Evolutionary conservation across 202 grass and related monocot genomes (phyloP).

Genomic region (Thinopyrum obtusiflorum): DNA sequence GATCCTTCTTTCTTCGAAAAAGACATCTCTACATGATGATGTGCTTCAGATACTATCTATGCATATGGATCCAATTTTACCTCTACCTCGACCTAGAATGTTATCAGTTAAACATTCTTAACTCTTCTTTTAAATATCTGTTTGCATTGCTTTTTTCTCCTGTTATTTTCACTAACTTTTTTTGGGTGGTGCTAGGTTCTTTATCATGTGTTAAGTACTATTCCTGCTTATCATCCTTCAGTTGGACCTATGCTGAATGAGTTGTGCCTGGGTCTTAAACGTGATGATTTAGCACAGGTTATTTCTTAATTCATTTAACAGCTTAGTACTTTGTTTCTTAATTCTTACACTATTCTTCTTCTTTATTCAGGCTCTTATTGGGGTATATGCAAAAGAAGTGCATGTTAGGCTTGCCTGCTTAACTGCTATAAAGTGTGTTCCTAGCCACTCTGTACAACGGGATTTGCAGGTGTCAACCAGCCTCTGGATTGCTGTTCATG

Average conservation of each 20-base stretch:
- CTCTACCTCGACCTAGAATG: conserved; percentile 91
- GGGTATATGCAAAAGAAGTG: conserved; percentile 83
- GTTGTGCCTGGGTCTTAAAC: conserved; percentile 81
- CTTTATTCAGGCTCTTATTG: conserved; percentile 72
- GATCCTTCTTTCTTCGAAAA: conserved; percentile 80
- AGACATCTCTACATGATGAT: conserved; percentile 89
- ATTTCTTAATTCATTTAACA: conserved; percentile 33
- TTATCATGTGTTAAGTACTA: conserved; percentile 85
- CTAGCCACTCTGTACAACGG: conserved; percentile 57
- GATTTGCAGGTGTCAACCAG: conserved; percentile 73
- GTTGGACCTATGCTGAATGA: conserved; percentile 94
- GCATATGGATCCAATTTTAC: conserved; percentile 96
- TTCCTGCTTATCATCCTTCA: conserved; percentile 75
- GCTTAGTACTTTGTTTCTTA: background rate
- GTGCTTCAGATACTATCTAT: conserved; percentile 81
- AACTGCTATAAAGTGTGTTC: conserved; percentile 94
- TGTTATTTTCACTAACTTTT: conserved; percentile 28
- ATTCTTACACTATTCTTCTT: conserved; percentile 26
- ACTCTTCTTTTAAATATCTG: conserved; percentile 27
- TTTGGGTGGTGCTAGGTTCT: conserved; percentile 59
- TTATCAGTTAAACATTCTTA: conserved; percentile 77
- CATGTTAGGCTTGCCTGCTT: conserved; percentile 90
- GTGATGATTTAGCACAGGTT: conserved; percentile 78
- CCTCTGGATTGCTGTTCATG: conserved; percentile 95
- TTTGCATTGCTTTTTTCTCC: conserved; percentile 31